Evolutionary conservation across 305 asterid species (phyloP), one percentile per base, ranked within the genome.

Genomic region (Striga hermonthica): DNA sequence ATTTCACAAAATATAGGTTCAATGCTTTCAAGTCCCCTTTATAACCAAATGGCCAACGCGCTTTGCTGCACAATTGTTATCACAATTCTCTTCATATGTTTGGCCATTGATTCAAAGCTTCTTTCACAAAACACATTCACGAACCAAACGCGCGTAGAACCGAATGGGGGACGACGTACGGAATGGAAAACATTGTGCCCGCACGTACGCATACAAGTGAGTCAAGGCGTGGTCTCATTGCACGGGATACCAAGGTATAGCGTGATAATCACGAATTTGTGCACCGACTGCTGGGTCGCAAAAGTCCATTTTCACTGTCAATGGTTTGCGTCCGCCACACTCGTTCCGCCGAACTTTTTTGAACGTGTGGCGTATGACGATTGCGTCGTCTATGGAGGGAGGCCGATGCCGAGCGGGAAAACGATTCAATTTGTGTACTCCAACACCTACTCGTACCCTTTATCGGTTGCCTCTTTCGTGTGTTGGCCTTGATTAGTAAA

Each of bases 331-430:
- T 70, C 60, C 4, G 60, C 70, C n/a, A 56, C 7, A 6, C 40
- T 63, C 3, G 70, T 63, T n/a, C 15, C 39, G 10, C 69, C 70
- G 4, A 38, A 44, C 0, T 1, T 41, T 0, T 70, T 70, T 9
- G 15, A 45, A 39, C 45, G 70, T 4, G 7, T 63, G 1, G 14
- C 10, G 9, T 44, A 63, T 22, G 41, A 64, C 9, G 65, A 63
- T 54, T 71, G 75, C 34, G 65, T 71, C 9, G 70, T 71, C 44
- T 40, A 71, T 38, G 60, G 45, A 5, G 70, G 75, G 9, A 48
- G 34, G 11, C 69, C 66, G 7, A 36, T 71, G 3, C 37, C 12
- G 4, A 36, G 36, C 3, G 70, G 66, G 10, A 39, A 60, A 3
- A 47, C 54, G 5, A 49, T 60, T 28, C 13, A 16, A 4, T 68